A percentile compares a stretch with the other conserved stretches of the same genome.
Conservation (phyloP, 202 grass and related monocot genomes). For the Cymbopogon flexuosus region DNA sequence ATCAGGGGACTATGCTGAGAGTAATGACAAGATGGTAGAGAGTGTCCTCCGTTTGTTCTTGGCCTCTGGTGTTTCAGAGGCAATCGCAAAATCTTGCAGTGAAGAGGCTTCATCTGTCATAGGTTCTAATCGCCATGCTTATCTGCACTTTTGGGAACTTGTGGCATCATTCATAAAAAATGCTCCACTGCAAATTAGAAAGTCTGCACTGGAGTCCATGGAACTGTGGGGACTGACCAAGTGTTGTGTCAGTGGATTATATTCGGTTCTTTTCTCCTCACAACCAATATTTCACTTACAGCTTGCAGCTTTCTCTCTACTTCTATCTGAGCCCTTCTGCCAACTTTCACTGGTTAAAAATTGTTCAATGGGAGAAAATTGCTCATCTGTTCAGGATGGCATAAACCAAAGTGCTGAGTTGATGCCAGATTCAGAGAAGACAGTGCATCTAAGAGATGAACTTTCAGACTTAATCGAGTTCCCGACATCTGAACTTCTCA, state of each 20-base stretch:
- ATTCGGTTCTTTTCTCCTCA: conserved; percentile 81
- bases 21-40: conserved; percentile 57
- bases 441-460: conserved; percentile 66
- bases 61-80: conserved; percentile 66
- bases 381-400: conserved; percentile 20
- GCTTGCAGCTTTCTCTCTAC: conserved; percentile 68
- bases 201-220: conserved; percentile 75
- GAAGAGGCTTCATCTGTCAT: conserved; percentile 60
- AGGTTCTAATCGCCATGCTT: conserved; percentile 53
- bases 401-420: conserved; percentile 31
- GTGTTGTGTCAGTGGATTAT: conserved; percentile 60
- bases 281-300: conserved; percentile 65
- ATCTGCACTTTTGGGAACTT: conserved; percentile 80
- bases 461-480: conserved; percentile 67
- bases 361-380: conserved; percentile 33
- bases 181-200: conserved; percentile 65
- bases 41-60: conserved; percentile 79
- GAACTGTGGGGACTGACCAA: conserved; percentile 85
- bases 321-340: conserved; percentile 68
- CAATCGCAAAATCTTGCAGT: conserved; percentile 55
- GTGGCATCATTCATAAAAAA: conserved; percentile 66
- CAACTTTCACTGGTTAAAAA: conserved; percentile 62
- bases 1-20: conserved; percentile 51
- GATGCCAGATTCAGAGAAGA: conserved; percentile 50
- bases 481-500: conserved; percentile 50